Conservation (phyloP, 305 asterid species). For the Salvia sclarea region DNA sequence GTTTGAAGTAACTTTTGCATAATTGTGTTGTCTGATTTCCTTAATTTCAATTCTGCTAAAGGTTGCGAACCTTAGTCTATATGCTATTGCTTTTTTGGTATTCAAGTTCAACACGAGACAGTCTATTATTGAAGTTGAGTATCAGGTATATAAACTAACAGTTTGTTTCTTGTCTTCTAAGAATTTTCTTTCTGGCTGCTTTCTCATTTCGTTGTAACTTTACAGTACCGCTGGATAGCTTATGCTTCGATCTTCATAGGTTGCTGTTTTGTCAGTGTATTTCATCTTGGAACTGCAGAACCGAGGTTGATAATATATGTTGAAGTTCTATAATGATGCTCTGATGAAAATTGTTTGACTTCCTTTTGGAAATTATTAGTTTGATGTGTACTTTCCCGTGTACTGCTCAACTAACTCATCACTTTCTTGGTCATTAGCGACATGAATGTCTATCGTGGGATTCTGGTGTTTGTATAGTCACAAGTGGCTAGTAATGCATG, state of each 20-base stretch:
- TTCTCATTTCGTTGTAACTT: slow-evolving; percentile 33
- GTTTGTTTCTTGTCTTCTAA: slow-evolving; percentile 16
- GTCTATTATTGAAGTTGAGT: slow-evolving; percentile 51
- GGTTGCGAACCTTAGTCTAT: slow-evolving; percentile 87
- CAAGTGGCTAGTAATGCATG: background rate
- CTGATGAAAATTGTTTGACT: background rate
- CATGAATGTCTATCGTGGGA: background rate
- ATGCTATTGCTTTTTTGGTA: slow-evolving; percentile 70
- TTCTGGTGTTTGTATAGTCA: background rate
- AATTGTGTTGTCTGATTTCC: slow-evolving; percentile 23
- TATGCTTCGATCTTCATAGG: slow-evolving; percentile 72
- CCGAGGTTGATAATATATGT: slow-evolving; percentile 60
- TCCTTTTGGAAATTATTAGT: background rate
- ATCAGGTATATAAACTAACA: slow-evolving; percentile 52
- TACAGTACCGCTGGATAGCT: slow-evolving; percentile 89
- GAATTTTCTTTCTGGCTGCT: background rate
- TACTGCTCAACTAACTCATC: background rate
- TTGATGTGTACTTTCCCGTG: background rate
- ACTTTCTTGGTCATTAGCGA: background rate
- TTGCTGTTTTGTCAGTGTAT: slow-evolving; percentile 67
- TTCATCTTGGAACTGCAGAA: slow-evolving; percentile 76
- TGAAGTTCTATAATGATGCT: slow-evolving; percentile 14
- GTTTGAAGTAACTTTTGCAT: background rate
- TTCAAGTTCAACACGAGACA: slow-evolving; percentile 52
- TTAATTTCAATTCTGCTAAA: slow-evolving; percentile 34